A percentile compares a stretch with the other conserved stretches of the same genome.
Conservation (phyloP, 108 stramenopile species). For the Parietichytrium sp. region DNA sequence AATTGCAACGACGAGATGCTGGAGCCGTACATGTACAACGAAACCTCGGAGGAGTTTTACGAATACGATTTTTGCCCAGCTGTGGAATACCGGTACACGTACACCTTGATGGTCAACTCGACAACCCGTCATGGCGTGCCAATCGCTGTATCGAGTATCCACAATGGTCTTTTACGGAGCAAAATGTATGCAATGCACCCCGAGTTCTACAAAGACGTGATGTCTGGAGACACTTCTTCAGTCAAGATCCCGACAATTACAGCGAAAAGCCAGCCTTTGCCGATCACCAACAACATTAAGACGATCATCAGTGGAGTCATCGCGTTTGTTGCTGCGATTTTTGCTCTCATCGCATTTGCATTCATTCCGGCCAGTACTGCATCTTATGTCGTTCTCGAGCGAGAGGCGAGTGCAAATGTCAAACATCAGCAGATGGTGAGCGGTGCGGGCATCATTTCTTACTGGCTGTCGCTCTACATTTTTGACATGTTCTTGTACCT, state of each 20-base stretch:
- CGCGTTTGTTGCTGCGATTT: conserved; percentile 46
- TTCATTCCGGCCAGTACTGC: conserved; percentile 62
- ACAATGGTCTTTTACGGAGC: conserved; percentile 35
- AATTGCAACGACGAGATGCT: not conserved
- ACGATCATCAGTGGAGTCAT: not conserved
- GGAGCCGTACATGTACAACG: conserved; percentile 3
- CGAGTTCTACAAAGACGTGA: no score
- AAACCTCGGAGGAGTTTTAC: conserved; percentile 13
- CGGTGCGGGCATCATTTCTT: conserved; percentile 55
- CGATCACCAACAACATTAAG: conserved; percentile 42
- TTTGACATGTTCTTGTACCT: conserved; percentile 59
- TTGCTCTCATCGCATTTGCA: conserved; percentile 59
- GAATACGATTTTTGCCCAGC: not conserved
- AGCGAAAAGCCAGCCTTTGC: conserved; percentile 45
- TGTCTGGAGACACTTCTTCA: no score
- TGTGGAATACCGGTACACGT: not conserved
- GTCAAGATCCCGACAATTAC: conserved; percentile 4
- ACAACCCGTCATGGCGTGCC: conserved; percentile 48
- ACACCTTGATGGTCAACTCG: conserved; percentile 48
- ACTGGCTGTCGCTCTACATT: conserved; percentile 62
- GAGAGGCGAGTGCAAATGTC: conserved; percentile 56
- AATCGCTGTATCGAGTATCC: conserved; percentile 41
- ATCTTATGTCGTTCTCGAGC: conserved; percentile 64
- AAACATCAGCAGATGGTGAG: conserved; percentile 60
- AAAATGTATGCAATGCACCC: not conserved